These are phyloP conservation scores for Elsinoe arachidis DNA, from an alignment of 2,329 filamentous ascomycete species.

Conservation along the genomic window DNA sequence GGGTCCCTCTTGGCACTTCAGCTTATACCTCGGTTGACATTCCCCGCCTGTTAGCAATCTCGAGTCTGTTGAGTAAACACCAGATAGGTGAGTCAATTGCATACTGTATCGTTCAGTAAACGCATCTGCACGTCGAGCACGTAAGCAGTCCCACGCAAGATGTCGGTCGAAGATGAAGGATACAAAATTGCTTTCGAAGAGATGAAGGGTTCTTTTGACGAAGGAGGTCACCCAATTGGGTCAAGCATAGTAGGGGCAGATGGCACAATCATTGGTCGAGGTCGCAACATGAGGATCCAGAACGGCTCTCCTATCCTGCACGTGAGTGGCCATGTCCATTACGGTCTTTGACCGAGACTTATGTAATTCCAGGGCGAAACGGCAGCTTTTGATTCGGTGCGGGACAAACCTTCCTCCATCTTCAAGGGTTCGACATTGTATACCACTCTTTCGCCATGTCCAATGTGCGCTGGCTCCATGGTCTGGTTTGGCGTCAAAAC, in stretches of 20 bases:
- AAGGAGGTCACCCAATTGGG: constrained; percentile 6
- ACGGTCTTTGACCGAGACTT: background rate
- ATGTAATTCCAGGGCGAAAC: background rate
- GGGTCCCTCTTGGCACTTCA: too few relatives aligned
- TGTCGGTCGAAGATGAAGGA: constrained; percentile 12
- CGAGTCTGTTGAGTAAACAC: background rate
- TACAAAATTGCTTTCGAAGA: constrained; percentile 9
- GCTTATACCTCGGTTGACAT: too few relatives aligned
- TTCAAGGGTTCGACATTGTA: constrained; percentile 9
- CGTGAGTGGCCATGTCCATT: constrained; percentile 1
- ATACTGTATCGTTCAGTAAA: background rate
- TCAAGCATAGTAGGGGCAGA: constrained; percentile 3
- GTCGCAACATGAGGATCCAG: constrained; percentile 12
- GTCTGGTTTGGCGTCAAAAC: constrained; percentile 8
- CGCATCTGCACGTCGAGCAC: background rate
- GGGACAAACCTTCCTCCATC: background rate
- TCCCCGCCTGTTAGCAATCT: background rate
- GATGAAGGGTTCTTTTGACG: background rate
- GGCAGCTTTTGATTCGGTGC: constrained; percentile 6
- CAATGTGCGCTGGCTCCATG: constrained; percentile 11
- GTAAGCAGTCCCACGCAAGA: background rate
- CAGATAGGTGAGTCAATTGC: background rate
- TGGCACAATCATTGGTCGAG: constrained; percentile 8
- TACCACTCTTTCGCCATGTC: constrained; percentile 9
- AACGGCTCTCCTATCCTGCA: constrained; percentile 12